A percentile compares a stretch with the other conserved stretches of the same genome.
Evolutionary conservation across 1,284 basidiomycete genomes (phyloP).

Genomic region (Microbotryum lychnidis-dioicae): DNA sequence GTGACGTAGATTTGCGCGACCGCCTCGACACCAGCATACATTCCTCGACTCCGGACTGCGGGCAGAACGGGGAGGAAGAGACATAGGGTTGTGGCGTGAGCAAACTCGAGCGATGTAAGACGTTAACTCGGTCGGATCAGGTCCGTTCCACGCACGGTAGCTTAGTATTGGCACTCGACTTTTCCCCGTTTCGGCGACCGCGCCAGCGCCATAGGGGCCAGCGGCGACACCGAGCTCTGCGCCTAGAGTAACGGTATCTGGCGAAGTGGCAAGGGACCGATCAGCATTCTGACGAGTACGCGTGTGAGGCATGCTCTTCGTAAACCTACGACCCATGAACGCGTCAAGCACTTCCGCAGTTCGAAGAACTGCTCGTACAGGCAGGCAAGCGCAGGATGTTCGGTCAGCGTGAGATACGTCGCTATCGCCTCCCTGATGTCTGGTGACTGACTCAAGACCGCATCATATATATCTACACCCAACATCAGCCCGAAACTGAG

Average conservation of each 20-base stretch:
- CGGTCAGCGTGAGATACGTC: neutral
- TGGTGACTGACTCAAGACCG: slow-evolving; percentile 32
- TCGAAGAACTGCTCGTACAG: slow-evolving; percentile 42
- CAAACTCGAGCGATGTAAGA: neutral
- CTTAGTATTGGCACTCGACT: slow-evolving; percentile 43
- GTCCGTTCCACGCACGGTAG: slow-evolving; percentile 35
- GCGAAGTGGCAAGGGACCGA: slow-evolving; percentile 7
- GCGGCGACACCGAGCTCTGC: slow-evolving; percentile 47
- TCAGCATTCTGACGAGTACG: no score
- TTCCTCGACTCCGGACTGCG: slow-evolving; percentile 36
- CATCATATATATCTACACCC: slow-evolving; percentile 46
- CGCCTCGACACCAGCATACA: slow-evolving; percentile 46
- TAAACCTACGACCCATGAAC: slow-evolving; percentile 37
- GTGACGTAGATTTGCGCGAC: slow-evolving; percentile 45
- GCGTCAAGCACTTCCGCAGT: slow-evolving; percentile 46
- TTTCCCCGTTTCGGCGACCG: slow-evolving; percentile 44
- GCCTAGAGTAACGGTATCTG: slow-evolving; percentile 48
- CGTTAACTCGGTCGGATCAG: neutral
- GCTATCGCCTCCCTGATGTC: neutral
- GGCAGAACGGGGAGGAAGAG: neutral
- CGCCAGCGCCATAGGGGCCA: slow-evolving; percentile 48
- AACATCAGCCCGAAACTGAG: slow-evolving; percentile 43
- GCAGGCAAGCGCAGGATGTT: neutral
- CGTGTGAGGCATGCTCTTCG: neutral
- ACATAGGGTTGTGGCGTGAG: neutral